A percentile compares a stretch with the other conserved stretches of the same genome.
These are phyloP conservation scores for Rhynchosporium secalis DNA, from an alignment of 2,329 filamentous ascomycete species.

Conservation along the genomic window DNA sequence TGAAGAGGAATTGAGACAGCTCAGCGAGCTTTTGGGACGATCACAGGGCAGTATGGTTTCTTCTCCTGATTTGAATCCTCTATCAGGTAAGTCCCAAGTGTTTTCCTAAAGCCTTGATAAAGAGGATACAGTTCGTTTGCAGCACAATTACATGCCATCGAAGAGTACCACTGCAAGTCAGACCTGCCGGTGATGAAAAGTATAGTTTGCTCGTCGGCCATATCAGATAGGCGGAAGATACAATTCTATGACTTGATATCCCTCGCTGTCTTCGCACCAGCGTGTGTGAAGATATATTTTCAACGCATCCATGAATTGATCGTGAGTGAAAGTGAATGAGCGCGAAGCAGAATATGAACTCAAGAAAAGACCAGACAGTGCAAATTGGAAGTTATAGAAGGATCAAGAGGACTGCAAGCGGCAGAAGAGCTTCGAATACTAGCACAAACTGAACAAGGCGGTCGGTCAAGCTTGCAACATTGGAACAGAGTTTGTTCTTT, in stretches of 20 bases:
- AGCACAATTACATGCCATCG: too few species aligned
- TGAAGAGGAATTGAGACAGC: conserved; percentile 50
- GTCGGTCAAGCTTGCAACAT: not conserved
- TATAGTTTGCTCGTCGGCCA: conserved; percentile 20
- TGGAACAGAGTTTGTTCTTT: not conserved
- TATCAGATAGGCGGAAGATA: conserved; percentile 2
- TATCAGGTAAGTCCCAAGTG: conserved; percentile 14
- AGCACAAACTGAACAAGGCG: not conserved
- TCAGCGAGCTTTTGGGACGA: conserved; percentile 29
- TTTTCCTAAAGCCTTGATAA: too few species aligned
- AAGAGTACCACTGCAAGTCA: too few species aligned
- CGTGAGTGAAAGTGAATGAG: too few species aligned
- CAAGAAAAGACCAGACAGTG: not conserved
- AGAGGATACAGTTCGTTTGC: too few species aligned
- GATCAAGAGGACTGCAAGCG: not conserved
- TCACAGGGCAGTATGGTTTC: conserved; percentile 23
- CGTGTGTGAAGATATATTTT: not conserved
- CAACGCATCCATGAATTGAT: conserved; percentile 1
- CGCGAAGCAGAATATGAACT: not conserved
- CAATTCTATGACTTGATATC: not conserved
- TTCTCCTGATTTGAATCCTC: conserved; percentile 17
- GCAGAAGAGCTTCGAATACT: not conserved
- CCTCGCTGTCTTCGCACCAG: not conserved
- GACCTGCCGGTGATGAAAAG: not conserved
- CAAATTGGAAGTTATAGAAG: not conserved